phyloP scores from a whole-genome alignment of 1,139 yeast genomes.

The Suhomyces chickasaworum region DNA sequence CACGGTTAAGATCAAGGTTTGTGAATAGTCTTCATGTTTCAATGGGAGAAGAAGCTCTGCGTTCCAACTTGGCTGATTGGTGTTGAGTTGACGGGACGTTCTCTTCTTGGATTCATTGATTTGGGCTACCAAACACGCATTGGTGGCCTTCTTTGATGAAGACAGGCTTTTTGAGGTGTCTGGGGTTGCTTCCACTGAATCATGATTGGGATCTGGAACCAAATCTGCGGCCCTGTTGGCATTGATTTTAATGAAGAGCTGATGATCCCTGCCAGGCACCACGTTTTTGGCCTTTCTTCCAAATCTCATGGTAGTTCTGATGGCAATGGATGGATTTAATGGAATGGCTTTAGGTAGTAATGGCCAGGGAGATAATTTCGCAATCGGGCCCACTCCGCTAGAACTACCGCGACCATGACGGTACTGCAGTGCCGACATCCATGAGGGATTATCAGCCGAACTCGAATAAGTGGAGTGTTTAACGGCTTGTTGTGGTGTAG shows the following conservation, averaged over 20 bases:
- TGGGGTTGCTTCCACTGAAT: neutral
- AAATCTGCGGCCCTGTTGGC: conserved; percentile 47
- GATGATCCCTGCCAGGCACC: conserved; percentile 7
- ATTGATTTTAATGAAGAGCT: conserved; percentile 34
- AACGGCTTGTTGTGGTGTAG: neutral
- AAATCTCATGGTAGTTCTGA: conserved; percentile 9
- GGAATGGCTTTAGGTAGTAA: neutral
- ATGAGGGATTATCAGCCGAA: neutral
- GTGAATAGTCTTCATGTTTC: conserved; percentile 29
- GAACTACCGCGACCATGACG: neutral
- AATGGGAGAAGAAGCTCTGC: conserved; percentile 38
- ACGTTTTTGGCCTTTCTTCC: neutral
- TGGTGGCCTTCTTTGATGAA: conserved; percentile 25
- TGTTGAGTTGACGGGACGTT: conserved; percentile 38
- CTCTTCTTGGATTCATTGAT: conserved; percentile 34
- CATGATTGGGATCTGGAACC: conserved; percentile 15
- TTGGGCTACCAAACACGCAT: conserved; percentile 40
- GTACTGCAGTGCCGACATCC: neutral
- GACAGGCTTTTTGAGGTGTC: neutral
- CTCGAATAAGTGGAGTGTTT: neutral
- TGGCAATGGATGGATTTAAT: neutral
- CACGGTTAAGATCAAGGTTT: conserved; percentile 38
- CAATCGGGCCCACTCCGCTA: neutral
- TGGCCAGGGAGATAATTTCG: neutral
- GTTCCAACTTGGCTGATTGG: conserved; percentile 51